phyloP scores from a whole-genome alignment of 345 rosid species.

The Pugionium dolabratum region DNA sequence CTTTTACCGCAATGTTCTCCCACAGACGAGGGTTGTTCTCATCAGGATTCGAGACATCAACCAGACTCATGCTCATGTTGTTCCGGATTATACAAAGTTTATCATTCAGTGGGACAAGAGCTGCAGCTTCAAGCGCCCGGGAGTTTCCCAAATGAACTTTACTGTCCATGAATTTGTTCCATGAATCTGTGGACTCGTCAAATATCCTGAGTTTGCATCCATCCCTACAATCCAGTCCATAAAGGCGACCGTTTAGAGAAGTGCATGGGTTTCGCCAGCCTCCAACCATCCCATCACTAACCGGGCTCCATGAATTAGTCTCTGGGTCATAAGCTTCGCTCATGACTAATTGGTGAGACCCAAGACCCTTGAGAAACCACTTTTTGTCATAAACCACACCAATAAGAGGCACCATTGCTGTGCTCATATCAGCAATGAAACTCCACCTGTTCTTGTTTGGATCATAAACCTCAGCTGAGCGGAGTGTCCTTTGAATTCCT shows the following conservation, averaged over 20 bases:
- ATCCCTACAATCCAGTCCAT: slow-evolving; percentile 84
- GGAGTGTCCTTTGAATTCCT: slow-evolving; percentile 87
- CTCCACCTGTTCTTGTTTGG: slow-evolving; percentile 87
- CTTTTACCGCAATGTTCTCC: slow-evolving; percentile 86
- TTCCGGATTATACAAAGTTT: slow-evolving; percentile 91
- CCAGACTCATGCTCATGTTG: slow-evolving; percentile 94
- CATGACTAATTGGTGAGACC: slow-evolving; percentile 83
- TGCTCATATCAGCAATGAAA: slow-evolving; percentile 91
- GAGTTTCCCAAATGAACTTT: slow-evolving; percentile 88
- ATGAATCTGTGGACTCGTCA: slow-evolving; percentile 69
- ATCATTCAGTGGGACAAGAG: slow-evolving; percentile 76
- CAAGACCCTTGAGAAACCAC: slow-evolving; percentile 94
- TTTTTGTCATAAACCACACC: slow-evolving; percentile 86
- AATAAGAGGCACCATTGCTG: slow-evolving; percentile 95
- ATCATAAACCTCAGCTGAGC: slow-evolving; percentile 94
- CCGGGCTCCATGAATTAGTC: slow-evolving; percentile 66
- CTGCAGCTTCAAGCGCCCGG: slow-evolving; percentile 84
- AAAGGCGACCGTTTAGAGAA: slow-evolving; percentile 70
- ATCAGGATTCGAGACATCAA: slow-evolving; percentile 78
- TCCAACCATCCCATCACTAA: slow-evolving; percentile 80
- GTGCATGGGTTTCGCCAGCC: slow-evolving; percentile 95
- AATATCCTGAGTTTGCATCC: slow-evolving; percentile 88
- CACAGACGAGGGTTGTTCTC: slow-evolving; percentile 72
- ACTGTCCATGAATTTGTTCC: slow-evolving; percentile 88
- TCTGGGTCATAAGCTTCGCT: slow-evolving; percentile 89